Evolutionary conservation across 257 asterid genomes (phyloP), one percentile per base, ranked within the genome.

Genomic region (Nicotiana otophora): DNA sequence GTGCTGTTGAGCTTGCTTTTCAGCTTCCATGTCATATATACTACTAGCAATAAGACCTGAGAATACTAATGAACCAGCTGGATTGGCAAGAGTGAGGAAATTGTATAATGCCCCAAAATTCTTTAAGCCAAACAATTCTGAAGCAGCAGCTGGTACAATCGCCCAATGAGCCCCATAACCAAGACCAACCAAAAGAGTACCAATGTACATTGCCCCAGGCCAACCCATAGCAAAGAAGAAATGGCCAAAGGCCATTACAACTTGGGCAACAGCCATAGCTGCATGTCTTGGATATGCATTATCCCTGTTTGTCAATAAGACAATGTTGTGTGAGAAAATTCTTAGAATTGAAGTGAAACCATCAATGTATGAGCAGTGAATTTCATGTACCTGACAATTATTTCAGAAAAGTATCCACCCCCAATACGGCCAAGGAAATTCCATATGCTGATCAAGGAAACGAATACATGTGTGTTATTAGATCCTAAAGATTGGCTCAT

Each of bases 151-250:
- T 0, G 98, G 99, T 48, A 95, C 93, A 19, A 95, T 93, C 0
- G 99, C 98, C 99, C 99, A 95, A 85, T 95, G 98, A 16, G 99
- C 98, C 19, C 98, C 99, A 54, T 95, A 95, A 55, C 97, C 99
- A 42, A 95, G 94, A 78, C 99, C 99, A 2, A 93, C 98, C 42
- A 95, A 88, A 81, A 95, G 97, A 4, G 99, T 95, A 72, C 94
- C 97, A 0, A 93, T 54, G 87, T 95, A 92, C 96, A 95, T 89
- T 23, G 89, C 90, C 61, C 98, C 95, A 0, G 97, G 97, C 98
- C 98, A 95, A 46, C 94, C 97, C 95, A 93, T 89, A 2, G 99
- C 98, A 17, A 93, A 91, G 91, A 90, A 77, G 87, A 93, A 89
- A 87, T 93, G 98, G 4, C 99, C 99, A 1, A 93, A 36, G 9